These are phyloP conservation scores for Paramecium sonneborni DNA, from an alignment of 73 alveolate species.

Conservation along the genomic window DNA sequence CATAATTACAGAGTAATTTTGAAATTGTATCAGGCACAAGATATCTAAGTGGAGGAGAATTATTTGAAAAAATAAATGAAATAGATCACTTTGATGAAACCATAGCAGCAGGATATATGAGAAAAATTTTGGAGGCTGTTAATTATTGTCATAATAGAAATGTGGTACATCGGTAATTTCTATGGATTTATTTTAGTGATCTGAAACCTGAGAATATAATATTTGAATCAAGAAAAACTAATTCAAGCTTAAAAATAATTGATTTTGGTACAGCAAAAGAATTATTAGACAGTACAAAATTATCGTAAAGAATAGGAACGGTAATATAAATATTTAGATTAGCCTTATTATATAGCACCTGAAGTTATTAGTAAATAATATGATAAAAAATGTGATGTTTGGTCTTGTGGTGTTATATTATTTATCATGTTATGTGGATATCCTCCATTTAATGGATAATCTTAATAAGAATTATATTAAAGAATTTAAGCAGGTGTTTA, in stretches of 20 bases:
- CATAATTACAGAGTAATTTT: slow-evolving; percentile 60
- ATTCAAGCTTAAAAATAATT: slow-evolving; percentile 48
- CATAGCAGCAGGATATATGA: slow-evolving; percentile 17
- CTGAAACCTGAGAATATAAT: slow-evolving; percentile 65
- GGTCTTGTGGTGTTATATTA: slow-evolving; percentile 85
- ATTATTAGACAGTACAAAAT: not conserved
- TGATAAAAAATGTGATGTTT: slow-evolving; percentile 85
- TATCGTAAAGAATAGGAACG: slow-evolving; percentile 39
- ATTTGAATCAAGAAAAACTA: not conserved
- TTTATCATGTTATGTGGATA: slow-evolving; percentile 80
- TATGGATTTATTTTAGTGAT: slow-evolving; percentile 27
- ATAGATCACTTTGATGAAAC: slow-evolving; percentile 61
- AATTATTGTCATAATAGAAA: slow-evolving; percentile 54
- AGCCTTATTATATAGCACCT: slow-evolving; percentile 75
- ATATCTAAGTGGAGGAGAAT: slow-evolving; percentile 68
- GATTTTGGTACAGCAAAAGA: slow-evolving; percentile 66
- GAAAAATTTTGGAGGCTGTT: slow-evolving; percentile 65
- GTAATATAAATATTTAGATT: not conserved
- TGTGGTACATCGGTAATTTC: slow-evolving; percentile 38
- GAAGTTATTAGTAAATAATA: slow-evolving; percentile 76
- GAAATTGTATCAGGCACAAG: not conserved
- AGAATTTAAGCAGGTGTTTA: slow-evolving; percentile 65
- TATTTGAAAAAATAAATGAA: slow-evolving; percentile 65
- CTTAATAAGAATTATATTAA: slow-evolving; percentile 71
- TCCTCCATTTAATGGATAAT: slow-evolving; percentile 80